These are phyloP conservation scores for Colletotrichum lentis DNA, from an alignment of 2,329 filamentous ascomycete genomes.

Conservation along the genomic window DNA sequence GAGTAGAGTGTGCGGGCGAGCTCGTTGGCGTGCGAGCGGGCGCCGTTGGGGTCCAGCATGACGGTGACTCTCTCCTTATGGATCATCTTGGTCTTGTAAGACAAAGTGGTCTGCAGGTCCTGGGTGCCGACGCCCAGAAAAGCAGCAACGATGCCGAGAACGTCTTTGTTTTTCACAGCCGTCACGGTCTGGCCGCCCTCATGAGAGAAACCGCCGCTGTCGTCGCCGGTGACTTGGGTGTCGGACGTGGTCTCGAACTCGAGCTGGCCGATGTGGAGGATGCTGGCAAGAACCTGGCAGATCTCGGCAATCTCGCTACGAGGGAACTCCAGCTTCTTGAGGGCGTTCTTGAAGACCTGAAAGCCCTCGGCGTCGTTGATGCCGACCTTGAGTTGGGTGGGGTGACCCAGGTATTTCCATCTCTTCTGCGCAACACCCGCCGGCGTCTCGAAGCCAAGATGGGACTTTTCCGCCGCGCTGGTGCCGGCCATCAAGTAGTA, in stretches of 20 bases:
- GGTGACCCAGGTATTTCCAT: slow-evolving; percentile 96
- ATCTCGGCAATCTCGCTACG: slow-evolving; percentile 94
- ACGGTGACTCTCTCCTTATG: slow-evolving; percentile 97
- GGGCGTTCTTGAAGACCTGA: slow-evolving; percentile 94
- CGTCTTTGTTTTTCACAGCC: slow-evolving; percentile 91
- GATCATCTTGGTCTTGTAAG: slow-evolving; percentile 96
- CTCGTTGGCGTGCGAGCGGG: slow-evolving; percentile 91
- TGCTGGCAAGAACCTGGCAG: slow-evolving; percentile 90
- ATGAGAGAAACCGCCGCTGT: slow-evolving; percentile 95
- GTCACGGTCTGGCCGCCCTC: slow-evolving; percentile 89
- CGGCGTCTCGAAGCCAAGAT: slow-evolving; percentile 71
- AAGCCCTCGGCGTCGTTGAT: slow-evolving; percentile 97
- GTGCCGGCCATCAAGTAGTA: slow-evolving; percentile 96
- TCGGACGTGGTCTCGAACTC: slow-evolving; percentile 86
- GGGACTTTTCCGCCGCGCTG: slow-evolving; percentile 86
- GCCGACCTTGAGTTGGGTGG: slow-evolving; percentile 94
- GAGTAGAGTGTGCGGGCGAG: slow-evolving; percentile 93
- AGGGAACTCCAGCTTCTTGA: slow-evolving; percentile 93
- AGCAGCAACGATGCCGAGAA: slow-evolving; percentile 84
- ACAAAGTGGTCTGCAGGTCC: slow-evolving; percentile 86
- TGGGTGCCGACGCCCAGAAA: slow-evolving; percentile 86
- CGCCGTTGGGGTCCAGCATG: slow-evolving; percentile 93
- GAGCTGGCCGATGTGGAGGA: slow-evolving; percentile 96
- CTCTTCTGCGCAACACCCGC: slow-evolving; percentile 69
- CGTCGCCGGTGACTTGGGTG: slow-evolving; percentile 81